phyloP scores from a whole-genome alignment of 192 early-diverging fungal genomes.

The Borealophlyctis nickersoniae region DNA sequence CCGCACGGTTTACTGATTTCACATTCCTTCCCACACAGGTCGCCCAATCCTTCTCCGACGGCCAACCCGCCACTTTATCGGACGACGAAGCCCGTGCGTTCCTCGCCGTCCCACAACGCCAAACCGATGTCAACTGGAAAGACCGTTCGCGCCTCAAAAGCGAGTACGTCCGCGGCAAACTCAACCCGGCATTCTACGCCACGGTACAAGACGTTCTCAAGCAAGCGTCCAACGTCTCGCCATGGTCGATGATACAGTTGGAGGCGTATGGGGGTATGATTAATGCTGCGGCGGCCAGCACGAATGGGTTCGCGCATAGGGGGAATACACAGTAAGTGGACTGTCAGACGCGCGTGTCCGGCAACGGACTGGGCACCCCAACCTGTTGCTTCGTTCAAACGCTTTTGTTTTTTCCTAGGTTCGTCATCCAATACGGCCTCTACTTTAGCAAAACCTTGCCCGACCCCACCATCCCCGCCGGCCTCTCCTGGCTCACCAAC shows the following conservation, averaged over 20 bases:
- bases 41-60: constrained; percentile 5
- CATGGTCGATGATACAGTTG: constrained; percentile 13
- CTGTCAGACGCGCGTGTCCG: no score
- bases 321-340: not conserved
- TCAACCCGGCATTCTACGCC: not conserved
- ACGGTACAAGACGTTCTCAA: constrained; percentile 1
- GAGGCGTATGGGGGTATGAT: constrained; percentile 13
- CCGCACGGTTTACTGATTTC: not conserved
- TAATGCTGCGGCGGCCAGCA: not conserved
- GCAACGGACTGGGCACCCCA: no score
- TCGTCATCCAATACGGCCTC: constrained; percentile 15
- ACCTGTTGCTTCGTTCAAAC: not conserved
- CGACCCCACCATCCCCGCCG: constrained; percentile 3
- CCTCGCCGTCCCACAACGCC: constrained; percentile 2
- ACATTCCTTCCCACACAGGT: constrained; percentile 2
- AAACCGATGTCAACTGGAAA: constrained; percentile 6
- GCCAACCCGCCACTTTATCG: no score
- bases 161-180: constrained; percentile 5
- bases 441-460: not conserved
- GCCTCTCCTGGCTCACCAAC: not conserved
- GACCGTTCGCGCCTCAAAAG: constrained; percentile 10
- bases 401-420: not conserved
- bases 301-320: constrained; percentile 5
- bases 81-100: constrained; percentile 4
- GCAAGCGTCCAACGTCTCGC: not conserved